phyloP scores from a whole-genome alignment of 2,329 filamentous ascomycete genomes.

The Didymella sp. region DNA sequence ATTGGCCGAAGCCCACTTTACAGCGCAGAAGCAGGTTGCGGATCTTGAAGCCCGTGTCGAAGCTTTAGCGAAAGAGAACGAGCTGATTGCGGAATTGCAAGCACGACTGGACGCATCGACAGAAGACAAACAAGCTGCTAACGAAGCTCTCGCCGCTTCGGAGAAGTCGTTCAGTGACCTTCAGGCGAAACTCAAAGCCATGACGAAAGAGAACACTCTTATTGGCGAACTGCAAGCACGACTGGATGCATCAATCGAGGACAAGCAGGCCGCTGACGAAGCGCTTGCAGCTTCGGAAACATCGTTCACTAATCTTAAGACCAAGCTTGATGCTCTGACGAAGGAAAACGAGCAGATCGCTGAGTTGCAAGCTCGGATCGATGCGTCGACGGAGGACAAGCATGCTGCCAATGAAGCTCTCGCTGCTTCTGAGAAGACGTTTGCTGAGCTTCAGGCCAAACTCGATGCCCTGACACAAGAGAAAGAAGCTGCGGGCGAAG shows the following conservation, averaged over 20 bases:
- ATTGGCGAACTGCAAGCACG: constrained; percentile 23
- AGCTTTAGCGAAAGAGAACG: constrained; percentile 25
- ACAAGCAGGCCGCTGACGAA: constrained; percentile 30
- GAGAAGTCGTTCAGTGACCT: constrained; percentile 22
- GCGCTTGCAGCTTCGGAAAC: constrained; percentile 24
- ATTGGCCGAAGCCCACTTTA: constrained; percentile 30
- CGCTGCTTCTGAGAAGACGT: constrained; percentile 18
- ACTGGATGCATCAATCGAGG: constrained; percentile 25
- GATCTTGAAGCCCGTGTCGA: constrained; percentile 37
- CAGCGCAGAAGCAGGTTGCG: constrained; percentile 29
- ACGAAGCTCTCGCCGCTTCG: constrained; percentile 31
- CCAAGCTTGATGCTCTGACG: constrained; percentile 27
- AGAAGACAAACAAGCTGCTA: constrained; percentile 30
- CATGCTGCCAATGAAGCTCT: constrained; percentile 28
- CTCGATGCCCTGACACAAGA: constrained; percentile 25
- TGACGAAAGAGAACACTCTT: constrained; percentile 24
- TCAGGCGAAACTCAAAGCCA: constrained; percentile 28
- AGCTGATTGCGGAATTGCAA: constrained; percentile 18
- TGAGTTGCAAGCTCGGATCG: constrained; percentile 23
- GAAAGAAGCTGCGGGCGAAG: constrained; percentile 25
- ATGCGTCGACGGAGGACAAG: constrained; percentile 30
- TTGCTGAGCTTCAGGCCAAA: constrained; percentile 33
- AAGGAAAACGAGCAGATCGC: constrained; percentile 19
- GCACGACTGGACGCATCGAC: constrained; percentile 23
- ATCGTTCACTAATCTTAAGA: constrained; percentile 19